Percentiles rank a stretch among this genome's conserved stretches.
Conservation (phyloP, 2,329 filamentous ascomycete species). For the Myriangium duriaei region DNA sequence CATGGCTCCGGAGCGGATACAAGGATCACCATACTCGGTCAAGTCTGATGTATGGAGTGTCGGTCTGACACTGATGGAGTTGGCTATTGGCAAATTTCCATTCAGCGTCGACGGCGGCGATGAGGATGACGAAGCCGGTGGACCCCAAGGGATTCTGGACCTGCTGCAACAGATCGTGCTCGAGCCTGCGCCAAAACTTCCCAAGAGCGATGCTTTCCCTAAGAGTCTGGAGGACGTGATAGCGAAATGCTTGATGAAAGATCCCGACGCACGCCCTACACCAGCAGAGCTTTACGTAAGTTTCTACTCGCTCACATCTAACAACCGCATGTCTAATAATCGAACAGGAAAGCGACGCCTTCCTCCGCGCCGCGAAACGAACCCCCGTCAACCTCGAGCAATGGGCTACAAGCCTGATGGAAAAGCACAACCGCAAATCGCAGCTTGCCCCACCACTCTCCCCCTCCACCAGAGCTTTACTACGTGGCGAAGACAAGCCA, state of each 20-base stretch:
- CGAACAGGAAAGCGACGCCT: conserved; percentile 72
- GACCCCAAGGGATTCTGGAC: conserved; percentile 87
- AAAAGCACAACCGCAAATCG: conserved; percentile 88
- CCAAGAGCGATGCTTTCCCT: conserved; percentile 95
- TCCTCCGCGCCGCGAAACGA: conserved; percentile 89
- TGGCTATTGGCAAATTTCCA: conserved; percentile 94
- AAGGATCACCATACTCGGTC: conserved; percentile 92
- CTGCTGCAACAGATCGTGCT: conserved; percentile 95
- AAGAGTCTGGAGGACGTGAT: conserved; percentile 93
- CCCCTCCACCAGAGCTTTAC: conserved; percentile 63
- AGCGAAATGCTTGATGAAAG: conserved; percentile 86
- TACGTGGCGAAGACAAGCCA: conserved; percentile 37
- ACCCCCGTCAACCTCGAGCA: conserved; percentile 88
- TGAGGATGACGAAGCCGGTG: conserved; percentile 51
- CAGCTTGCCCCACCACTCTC: conserved; percentile 73
- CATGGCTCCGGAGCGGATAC: conserved; percentile 97
- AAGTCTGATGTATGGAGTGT: conserved; percentile 99
- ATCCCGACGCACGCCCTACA: conserved; percentile 76
- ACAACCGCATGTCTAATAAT: conserved; percentile 13
- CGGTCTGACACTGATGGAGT: conserved; percentile 86
- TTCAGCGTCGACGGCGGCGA: conserved; percentile 76
- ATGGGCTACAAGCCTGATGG: conserved; percentile 91
- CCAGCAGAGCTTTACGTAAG: conserved; percentile 85
- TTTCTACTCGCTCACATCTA: conserved; percentile 12
- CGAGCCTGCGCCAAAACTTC: conserved; percentile 82